Evolutionary conservation across 441 rosid genomes (phyloP).

Genomic region (Metrosideros polymorpha): DNA sequence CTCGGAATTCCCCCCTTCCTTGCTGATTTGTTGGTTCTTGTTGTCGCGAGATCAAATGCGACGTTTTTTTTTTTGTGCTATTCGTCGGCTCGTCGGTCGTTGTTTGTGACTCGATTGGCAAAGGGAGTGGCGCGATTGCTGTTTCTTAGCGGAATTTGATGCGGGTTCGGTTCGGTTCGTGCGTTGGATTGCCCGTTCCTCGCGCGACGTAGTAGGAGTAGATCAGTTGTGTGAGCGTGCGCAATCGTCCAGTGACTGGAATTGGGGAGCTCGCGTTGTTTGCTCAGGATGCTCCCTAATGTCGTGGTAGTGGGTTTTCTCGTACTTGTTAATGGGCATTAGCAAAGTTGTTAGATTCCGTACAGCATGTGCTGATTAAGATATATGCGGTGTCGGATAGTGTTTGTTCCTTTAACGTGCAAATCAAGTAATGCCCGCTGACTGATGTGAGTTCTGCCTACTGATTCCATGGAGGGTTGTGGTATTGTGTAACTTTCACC

Average conservation of each 20-base stretch:
- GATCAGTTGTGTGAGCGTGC: background rate
- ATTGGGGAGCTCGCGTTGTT: background rate
- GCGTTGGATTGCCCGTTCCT: background rate
- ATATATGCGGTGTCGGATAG: background rate
- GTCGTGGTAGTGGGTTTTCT: background rate
- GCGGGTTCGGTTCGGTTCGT: background rate
- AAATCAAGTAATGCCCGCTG: background rate
- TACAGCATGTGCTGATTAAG: background rate
- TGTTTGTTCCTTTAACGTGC: background rate
- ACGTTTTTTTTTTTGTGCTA: background rate
- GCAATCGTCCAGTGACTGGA: background rate
- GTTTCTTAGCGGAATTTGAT: background rate
- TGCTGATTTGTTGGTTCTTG: background rate
- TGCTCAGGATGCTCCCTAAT: background rate
- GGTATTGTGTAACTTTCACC: background rate
- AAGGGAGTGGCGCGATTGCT: background rate
- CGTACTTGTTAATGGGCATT: background rate
- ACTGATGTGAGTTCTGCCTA: background rate
- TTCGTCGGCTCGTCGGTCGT: background rate
- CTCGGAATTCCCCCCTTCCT: background rate
- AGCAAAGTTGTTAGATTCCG: background rate
- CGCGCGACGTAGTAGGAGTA: background rate
- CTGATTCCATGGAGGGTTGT: background rate
- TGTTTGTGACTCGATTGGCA: background rate
- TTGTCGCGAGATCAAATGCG: background rate